Conservation (phyloP, 1,284 basidiomycete species). For the Pseudozyma pruni region DNA sequence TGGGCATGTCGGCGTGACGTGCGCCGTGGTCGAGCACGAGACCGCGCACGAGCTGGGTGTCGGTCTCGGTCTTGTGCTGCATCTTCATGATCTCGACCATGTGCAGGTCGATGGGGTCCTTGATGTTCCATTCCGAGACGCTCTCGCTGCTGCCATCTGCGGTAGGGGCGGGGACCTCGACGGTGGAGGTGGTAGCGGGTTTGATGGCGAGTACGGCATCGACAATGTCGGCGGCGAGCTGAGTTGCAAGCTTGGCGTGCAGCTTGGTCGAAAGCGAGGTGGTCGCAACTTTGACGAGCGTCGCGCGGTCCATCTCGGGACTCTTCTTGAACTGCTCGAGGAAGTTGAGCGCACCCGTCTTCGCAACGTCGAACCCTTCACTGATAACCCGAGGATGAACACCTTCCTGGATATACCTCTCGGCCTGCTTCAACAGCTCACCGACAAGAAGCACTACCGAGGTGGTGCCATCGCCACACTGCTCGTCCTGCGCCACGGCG, state of each 20-base stretch:
- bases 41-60: slow-evolving; percentile 95
- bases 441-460: slow-evolving; percentile 97
- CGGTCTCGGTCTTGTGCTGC: slow-evolving; percentile 97
- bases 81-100: slow-evolving; percentile 99
- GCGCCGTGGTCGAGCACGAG: slow-evolving; percentile 93
- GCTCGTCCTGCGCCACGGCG: slow-evolving; percentile 97
- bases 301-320: slow-evolving; percentile 81
- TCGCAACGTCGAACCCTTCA: slow-evolving; percentile 95
- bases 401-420: slow-evolving; percentile 96
- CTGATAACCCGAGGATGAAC: slow-evolving; percentile 96
- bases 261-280: slow-evolving; percentile 96
- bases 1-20: slow-evolving; percentile 98
- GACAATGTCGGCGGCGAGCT: slow-evolving; percentile 90
- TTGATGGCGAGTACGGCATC: slow-evolving; percentile 94
- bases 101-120: slow-evolving; percentile 89
- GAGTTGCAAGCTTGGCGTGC: slow-evolving; percentile 81
- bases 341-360: slow-evolving; percentile 95
- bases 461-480: slow-evolving; percentile 98
- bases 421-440: slow-evolving; percentile 95
- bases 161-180: slow-evolving; percentile 51
- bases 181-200: slow-evolving; percentile 49
- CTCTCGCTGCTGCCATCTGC: slow-evolving; percentile 59
- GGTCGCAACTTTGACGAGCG: slow-evolving; percentile 89
- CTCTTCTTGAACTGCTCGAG: slow-evolving; percentile 87
- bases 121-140: slow-evolving; percentile 62